Percentiles rank a stretch among this genome's conserved stretches.
Evolutionary conservation across 768 basidiomycete genomes (phyloP).

Genomic region (Rhizopogon sp.): DNA sequence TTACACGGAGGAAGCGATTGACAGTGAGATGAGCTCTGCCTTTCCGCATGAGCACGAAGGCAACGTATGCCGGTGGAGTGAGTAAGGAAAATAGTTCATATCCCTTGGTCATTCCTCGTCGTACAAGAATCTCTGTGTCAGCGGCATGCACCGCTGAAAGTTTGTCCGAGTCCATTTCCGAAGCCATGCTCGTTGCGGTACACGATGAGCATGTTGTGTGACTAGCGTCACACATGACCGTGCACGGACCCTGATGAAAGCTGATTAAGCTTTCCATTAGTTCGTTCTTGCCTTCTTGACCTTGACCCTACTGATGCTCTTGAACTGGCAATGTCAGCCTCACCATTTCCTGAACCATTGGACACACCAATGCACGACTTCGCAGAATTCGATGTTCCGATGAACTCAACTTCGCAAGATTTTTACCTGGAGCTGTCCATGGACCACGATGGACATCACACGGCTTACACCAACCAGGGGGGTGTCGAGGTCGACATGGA

Average conservation of each 20-base stretch:
- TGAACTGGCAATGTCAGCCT: conserved; percentile 19
- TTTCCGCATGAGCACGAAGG: conserved; percentile 47
- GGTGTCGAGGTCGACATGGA: conserved; percentile 69
- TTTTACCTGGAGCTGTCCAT: conserved; percentile 50
- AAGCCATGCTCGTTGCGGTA: background rate
- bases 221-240: conserved; percentile 16
- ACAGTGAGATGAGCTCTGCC: conserved; percentile 51
- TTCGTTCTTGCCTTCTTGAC: conserved; percentile 8
- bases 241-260: conserved; percentile 26
- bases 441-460: conserved; percentile 49
- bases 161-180: conserved; percentile 12
- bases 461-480: conserved; percentile 26
- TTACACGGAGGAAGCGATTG: conserved; percentile 63
- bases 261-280: conserved; percentile 13
- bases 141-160: conserved; percentile 36
- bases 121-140: conserved; percentile 63
- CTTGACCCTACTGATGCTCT: conserved; percentile 10
- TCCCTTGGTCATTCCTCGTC: conserved; percentile 59
- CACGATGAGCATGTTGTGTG: background rate
- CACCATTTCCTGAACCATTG: conserved; percentile 40
- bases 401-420: conserved; percentile 46
- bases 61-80: conserved; percentile 55
- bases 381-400: conserved; percentile 54
- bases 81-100: conserved; percentile 65
- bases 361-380: conserved; percentile 67